A percentile compares a stretch with the other conserved stretches of the same genome.
These are phyloP conservation scores for Phlebopus sp. DNA, from an alignment of 1,284 basidiomycete genomes.

Conservation along the genomic window DNA sequence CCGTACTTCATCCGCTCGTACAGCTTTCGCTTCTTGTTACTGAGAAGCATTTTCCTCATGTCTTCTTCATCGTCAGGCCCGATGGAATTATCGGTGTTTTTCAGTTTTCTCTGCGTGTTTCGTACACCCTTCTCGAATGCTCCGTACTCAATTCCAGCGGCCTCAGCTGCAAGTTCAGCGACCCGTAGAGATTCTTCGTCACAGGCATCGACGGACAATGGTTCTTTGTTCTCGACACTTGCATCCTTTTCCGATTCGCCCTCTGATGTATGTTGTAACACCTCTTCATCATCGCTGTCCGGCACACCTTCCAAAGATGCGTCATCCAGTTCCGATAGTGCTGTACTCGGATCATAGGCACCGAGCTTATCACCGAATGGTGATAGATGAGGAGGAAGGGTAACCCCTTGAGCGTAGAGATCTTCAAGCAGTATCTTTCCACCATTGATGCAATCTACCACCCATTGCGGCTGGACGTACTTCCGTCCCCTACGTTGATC, in stretches of 20 bases:
- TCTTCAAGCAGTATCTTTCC: constrained; percentile 84
- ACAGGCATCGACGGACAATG: constrained; percentile 48
- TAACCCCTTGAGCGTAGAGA: constrained; percentile 82
- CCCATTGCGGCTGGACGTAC: constrained; percentile 97
- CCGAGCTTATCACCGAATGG: constrained; percentile 88
- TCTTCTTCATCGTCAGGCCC: constrained; percentile 65
- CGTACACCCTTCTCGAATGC: constrained; percentile 80
- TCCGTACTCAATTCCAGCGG: constrained; percentile 80
- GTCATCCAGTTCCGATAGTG: constrained; percentile 38
- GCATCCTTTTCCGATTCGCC: constrained; percentile 31
- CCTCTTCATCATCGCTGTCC: constrained; percentile 41
- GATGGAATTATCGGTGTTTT: constrained; percentile 30
- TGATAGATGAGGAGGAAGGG: constrained; percentile 92
- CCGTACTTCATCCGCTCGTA: constrained; percentile 95
- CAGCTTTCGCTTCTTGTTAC: constrained; percentile 93
- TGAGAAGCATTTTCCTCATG: constrained; percentile 99
- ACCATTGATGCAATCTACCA: constrained; percentile 93
- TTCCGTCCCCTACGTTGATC: constrained; percentile 71
- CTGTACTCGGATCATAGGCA: constrained; percentile 68
- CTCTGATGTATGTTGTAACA: constrained; percentile 30
- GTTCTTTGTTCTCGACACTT: constrained; percentile 41
- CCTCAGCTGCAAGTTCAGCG: constrained; percentile 93
- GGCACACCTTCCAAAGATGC: constrained; percentile 34
- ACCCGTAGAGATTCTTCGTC: constrained; percentile 77
- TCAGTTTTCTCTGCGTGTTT: constrained; percentile 59